Percentiles rank a stretch among this genome's conserved stretches.
phyloP scores from a whole-genome alignment of 306 rosid species.

The Lotus japonicus region DNA sequence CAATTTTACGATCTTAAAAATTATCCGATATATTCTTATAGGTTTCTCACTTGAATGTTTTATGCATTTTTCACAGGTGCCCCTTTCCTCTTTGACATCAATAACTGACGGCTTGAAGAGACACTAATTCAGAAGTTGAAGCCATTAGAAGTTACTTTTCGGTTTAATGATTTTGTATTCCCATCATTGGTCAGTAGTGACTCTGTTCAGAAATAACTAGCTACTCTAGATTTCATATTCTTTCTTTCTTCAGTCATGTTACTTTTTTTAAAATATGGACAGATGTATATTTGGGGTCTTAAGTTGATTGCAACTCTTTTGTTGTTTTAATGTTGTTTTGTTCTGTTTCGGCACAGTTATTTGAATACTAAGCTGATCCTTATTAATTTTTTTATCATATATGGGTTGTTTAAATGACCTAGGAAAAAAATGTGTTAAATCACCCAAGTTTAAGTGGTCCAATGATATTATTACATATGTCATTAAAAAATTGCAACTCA shows the following conservation, averaged over 20 bases:
- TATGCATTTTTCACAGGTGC: slow-evolving; percentile 38
- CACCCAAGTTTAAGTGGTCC: too few species aligned
- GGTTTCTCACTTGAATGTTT: neutral
- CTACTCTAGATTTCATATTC: neutral
- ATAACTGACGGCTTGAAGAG: slow-evolving; percentile 80
- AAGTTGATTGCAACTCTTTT: slow-evolving; percentile 12
- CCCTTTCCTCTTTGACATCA: slow-evolving; percentile 82
- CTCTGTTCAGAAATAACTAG: neutral
- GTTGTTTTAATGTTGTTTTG: too few species aligned
- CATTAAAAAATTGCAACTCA: too few species aligned
- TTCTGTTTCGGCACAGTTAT: too few species aligned
- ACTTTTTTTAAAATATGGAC: neutral
- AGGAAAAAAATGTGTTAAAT: too few species aligned
- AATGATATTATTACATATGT: too few species aligned
- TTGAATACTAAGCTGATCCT: too few species aligned
- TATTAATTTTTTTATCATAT: too few species aligned
- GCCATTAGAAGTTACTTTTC: slow-evolving; percentile 79
- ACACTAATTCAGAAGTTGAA: slow-evolving; percentile 77
- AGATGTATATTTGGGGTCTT: neutral
- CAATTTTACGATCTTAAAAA: neutral
- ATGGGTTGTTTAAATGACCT: too few species aligned
- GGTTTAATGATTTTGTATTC: slow-evolving; percentile 81
- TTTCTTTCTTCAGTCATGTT: neutral
- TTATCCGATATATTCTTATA: neutral
- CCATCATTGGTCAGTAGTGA: slow-evolving; percentile 57